Conservation (phyloP, 139 green algal species). For the Parachlorella kessleri region DNA sequence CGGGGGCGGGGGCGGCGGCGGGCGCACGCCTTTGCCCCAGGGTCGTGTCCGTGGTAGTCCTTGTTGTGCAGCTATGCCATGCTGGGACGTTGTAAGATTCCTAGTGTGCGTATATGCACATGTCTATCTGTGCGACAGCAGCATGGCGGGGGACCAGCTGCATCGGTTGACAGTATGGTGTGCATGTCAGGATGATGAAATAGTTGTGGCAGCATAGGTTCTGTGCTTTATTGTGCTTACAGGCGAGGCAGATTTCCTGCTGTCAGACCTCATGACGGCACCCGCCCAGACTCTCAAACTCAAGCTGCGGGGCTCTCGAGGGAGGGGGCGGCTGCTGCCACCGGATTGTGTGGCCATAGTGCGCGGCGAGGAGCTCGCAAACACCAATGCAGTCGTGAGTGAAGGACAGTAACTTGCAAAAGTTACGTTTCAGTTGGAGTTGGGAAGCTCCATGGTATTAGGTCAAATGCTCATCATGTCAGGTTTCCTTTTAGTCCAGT, state of each 20-base stretch:
- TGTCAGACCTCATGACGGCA: conserved; percentile 23
- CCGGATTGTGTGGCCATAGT: background rate
- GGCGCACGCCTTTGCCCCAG: no score
- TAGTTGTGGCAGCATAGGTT: background rate
- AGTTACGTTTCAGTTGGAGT: background rate
- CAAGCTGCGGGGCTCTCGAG: background rate
- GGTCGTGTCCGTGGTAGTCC: no score
- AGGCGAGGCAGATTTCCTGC: conserved; percentile 19
- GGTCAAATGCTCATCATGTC: no score
- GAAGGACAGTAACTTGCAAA: background rate
- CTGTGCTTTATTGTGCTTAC: background rate
- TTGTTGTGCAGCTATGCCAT: no score
- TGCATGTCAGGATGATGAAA: background rate
- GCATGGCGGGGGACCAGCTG: background rate
- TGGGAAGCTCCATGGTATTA: no score
- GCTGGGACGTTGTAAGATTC: no score
- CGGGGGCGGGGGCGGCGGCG: no score
- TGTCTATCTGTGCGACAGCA: no score
- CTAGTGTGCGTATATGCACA: no score
- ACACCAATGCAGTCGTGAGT: conserved; percentile 28
- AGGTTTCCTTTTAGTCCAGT: conserved; percentile 1
- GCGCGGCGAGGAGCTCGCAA: conserved; percentile 16
- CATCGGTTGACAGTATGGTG: background rate
- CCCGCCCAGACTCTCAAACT: conserved; percentile 3
- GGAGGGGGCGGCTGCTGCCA: background rate